Evolutionary conservation across 2,329 filamentous ascomycete species (phyloP), one percentile per base, ranked within the genome.

Genomic region (Colletotrichum cordylinicola): DNA sequence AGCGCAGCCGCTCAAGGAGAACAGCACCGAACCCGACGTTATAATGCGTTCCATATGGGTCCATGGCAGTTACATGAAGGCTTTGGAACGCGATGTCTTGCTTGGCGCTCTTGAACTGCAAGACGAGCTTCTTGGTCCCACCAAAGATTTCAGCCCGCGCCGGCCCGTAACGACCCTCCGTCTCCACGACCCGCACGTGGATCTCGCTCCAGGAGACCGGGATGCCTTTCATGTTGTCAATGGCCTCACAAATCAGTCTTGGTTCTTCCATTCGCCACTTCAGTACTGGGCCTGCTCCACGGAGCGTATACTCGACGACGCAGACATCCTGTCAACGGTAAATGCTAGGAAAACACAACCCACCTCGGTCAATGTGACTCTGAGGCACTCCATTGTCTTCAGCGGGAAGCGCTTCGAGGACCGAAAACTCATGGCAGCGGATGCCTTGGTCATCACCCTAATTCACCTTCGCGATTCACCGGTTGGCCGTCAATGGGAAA

Each of bases 1-100:
- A 48, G 93, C 93, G 8, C 91, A 92, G 75, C 91, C 93, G 33
- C 86, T 94, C 70, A 85, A 90, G 43, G 90, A 90, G 64, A 86
- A 87, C 70, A 84, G 85, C 6, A 81, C 85, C 31, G 85, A 87
- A 69, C 90, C 93, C 6, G 94, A 96, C 82, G 92, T 96, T n/a
- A 91, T 94, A 72, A 94, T 96, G 91, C 93, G 94, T 78, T 94
- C 94, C 73, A 90, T 95, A 72, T 96, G 94, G 94, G 90, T 96
- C 18, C 94, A 96, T 81, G 94, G 94, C 77, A 93, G 91, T 82
- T 96, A 96, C 81, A 96, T 96, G 93, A 89, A 92, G 80, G 94
- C 94, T 13, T 87, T 96, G 43, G 88, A 94, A 66, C 88, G 88
- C 67, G 87, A 92, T 8, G 89, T 96, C 13, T 86, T 96, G 60